Evolutionary conservation across 2,329 filamentous ascomycete species (phyloP).

Genomic region (Botryotinia narcissicola): DNA sequence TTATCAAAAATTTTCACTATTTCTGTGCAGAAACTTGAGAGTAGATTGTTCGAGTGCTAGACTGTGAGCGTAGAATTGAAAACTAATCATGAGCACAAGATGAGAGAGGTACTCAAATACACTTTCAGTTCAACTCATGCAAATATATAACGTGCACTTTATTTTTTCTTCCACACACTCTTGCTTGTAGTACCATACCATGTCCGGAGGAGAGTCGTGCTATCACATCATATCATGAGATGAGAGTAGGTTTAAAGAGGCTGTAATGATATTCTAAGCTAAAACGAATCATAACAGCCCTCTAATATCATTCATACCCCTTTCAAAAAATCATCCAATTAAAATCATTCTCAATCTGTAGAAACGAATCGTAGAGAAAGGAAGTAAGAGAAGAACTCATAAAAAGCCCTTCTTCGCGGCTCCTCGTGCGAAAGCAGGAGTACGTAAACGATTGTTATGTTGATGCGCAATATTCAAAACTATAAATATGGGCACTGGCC

Average conservation of each 20-base stretch:
- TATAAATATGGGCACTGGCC: neutral
- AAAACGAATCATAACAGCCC: slow-evolving; percentile 4
- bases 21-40: neutral
- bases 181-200: neutral
- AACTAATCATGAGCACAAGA: neutral
- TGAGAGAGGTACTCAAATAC: no score
- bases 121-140: neutral
- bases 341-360: neutral
- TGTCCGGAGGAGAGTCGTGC: neutral
- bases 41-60: neutral
- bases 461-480: slow-evolving; percentile 10
- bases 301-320: neutral
- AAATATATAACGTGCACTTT: neutral
- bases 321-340: slow-evolving; percentile 11
- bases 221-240: neutral
- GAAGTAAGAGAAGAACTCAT: neutral
- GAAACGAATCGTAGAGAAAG: slow-evolving; percentile 11
- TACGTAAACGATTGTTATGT: slow-evolving; percentile 5
- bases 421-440: neutral
- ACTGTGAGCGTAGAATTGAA: neutral
- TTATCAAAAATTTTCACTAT: neutral
- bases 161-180: neutral
- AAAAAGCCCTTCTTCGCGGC: neutral
- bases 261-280: slow-evolving; percentile 14
- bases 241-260: neutral